phyloP scores from a whole-genome alignment of 2,329 filamentous ascomycete genomes.

The Colletotrichum incanum region DNA sequence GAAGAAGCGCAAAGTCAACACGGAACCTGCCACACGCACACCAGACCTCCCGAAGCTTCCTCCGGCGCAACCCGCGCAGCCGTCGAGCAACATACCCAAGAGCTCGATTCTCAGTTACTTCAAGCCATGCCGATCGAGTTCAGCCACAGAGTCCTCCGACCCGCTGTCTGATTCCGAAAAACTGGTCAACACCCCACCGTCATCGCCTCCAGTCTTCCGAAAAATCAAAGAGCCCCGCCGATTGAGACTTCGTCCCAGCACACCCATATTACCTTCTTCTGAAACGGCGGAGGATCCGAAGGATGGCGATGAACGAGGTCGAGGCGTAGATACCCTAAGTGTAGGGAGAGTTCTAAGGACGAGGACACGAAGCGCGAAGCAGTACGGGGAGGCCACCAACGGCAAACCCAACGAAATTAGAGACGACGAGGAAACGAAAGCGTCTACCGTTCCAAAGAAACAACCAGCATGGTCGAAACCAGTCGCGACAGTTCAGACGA shows the following conservation, averaged over 20 bases:
- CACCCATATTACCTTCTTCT: constrained; percentile 16
- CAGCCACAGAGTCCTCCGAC: constrained; percentile 28
- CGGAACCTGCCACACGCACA: constrained; percentile 12
- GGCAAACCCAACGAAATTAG: constrained; percentile 7
- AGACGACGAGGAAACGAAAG: neutral
- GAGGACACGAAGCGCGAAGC: neutral
- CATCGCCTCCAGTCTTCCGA: constrained; percentile 41
- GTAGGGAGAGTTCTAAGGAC: neutral
- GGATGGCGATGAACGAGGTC: neutral
- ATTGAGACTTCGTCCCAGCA: constrained; percentile 39
- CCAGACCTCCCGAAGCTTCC: constrained; percentile 12
- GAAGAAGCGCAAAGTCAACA: constrained; percentile 47
- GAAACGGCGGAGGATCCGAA: constrained; percentile 6
- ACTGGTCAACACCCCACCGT: constrained; percentile 46
- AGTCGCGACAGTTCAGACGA: constrained; percentile 56
- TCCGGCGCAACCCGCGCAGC: constrained; percentile 4
- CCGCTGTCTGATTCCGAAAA: constrained; percentile 37
- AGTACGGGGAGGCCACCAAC: neutral
- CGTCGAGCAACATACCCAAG: constrained; percentile 46
- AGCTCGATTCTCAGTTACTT: constrained; percentile 61
- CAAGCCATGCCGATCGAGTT: constrained; percentile 49
- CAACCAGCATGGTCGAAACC: constrained; percentile 38
- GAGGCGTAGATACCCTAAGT: neutral
- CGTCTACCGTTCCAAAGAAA: constrained; percentile 20
- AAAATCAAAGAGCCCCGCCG: constrained; percentile 42